phyloP scores from a whole-genome alignment of 1,284 basidiomycete genomes.

The Heterobasidion annosum region DNA sequence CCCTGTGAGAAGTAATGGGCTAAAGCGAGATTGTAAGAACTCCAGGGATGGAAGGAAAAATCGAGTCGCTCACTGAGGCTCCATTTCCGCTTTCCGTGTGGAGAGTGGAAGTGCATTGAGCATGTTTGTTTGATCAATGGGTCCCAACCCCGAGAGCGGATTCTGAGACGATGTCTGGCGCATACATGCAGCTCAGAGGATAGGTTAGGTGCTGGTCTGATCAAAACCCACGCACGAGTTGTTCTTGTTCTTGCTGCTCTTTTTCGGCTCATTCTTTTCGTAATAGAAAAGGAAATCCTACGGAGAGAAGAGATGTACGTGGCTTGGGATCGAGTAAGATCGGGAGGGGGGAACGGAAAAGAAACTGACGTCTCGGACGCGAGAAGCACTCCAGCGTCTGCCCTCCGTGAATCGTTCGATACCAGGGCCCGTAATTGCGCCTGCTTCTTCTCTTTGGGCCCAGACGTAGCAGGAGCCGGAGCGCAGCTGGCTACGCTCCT shows the following conservation, averaged over 20 bases:
- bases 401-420: conserved; percentile 35
- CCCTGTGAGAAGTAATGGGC: conserved; percentile 73
- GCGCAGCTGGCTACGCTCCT: conserved; percentile 28
- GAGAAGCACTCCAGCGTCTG: conserved; percentile 28
- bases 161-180: neutral
- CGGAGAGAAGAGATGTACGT: neutral
- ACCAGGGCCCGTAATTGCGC: conserved; percentile 26
- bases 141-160: conserved; percentile 45
- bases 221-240: conserved; percentile 9
- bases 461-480: conserved; percentile 35
- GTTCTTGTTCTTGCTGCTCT: conserved; percentile 18
- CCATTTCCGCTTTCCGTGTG: conserved; percentile 52
- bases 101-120: conserved; percentile 41
- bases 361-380: conserved; percentile 25
- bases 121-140: conserved; percentile 73
- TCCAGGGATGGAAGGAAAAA: neutral
- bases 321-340: neutral
- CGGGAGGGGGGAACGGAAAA: conserved; percentile 4
- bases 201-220: conserved; percentile 9
- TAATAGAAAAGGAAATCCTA: conserved; percentile 36
- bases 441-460: conserved; percentile 28
- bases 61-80: conserved; percentile 49
- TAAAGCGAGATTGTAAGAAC: conserved; percentile 19
- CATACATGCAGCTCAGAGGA: neutral
- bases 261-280: conserved; percentile 20